Evolutionary conservation across 2,329 filamentous ascomycete species (phyloP), one percentile per base, ranked within the genome.

Genomic region (Colletotrichum sp.): DNA sequence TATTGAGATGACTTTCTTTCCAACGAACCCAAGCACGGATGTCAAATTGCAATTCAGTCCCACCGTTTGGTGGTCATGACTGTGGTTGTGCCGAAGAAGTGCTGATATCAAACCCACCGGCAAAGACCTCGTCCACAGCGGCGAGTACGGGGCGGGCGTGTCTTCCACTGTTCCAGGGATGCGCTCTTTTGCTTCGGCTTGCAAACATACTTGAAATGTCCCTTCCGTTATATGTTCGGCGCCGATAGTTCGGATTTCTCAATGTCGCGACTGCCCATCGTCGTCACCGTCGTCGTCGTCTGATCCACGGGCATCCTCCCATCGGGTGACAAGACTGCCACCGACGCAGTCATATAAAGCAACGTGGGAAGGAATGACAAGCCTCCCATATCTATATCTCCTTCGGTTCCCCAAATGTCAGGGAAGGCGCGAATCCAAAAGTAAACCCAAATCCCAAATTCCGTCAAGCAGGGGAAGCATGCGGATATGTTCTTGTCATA

Each of bases 71-170:
- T 77, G 80, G 77, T 87, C 87, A 93, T 98, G 95, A 94, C 95
- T 96, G 92, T 90, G 91, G 92, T 96, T 97, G 96, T 95, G 96
- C 96, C 96, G 95, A 96, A 98, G 95, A 98, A 95, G 95, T 98
- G 96, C 96, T 97, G 92, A 98, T 90, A 97, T 90, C 83, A 85
- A 93, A 84, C 78, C 78, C 78, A 79, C 79, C 66, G 77, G 79
- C 83, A 84, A 83, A 74, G 77, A 75, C 74, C 76, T 65, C 77
- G 74, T 73, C 63, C 69, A 77, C 67, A 43, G 75, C 77, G 77
- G 64, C 76, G 76, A 66, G 78, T 78, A 78, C 75, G 78, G 76
- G 64, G 76, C 76, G 76, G 71, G 76, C 77, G 75, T 32, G 48
- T 72, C 71, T 77, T 68, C 34, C 74, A 76, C 18, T 68, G 48